Base-by-base conservation (phyloP, 352 stramenopile genomes). In the Blastocystis sp. region DNA sequence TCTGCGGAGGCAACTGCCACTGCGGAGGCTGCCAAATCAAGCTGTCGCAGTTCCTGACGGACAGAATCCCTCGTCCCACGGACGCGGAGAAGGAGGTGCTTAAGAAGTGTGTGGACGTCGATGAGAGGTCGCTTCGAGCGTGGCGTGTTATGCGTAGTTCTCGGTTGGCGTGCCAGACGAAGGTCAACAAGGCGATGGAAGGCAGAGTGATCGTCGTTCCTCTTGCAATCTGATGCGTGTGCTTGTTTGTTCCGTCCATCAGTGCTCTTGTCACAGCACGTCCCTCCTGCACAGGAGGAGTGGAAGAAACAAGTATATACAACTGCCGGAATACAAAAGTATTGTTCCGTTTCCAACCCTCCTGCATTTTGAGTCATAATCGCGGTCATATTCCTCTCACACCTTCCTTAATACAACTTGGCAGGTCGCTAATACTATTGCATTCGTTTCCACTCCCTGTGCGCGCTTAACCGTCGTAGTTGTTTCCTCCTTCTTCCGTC, bases 21-120 rank as follows among this genome's bases (percentile, higher is more conserved):
- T 85, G 74, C 31, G 74, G 74, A 29, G 74, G 74, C 3, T 85
- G 74, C 31, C 74, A 85, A 1, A 85, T 85, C 74, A 85, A 85
- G 74, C 31, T 85, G 21, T 55, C 74, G 0, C 74, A 85, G 50
- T 51, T 16, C 24, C 21, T 85, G n/a, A 69, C 74, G 3, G 74
- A 85, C n/a, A 10, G 65, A 3, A 29, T 85, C 10, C 74, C 74
- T 29, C 35, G 60, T n/a, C 55, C 60, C n/a, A 70, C 41, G 10
- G 74, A 85, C 6, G 13, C 67, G 29, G 74, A 85, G 50, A 69
- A 55, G 35, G 60, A 85, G n/a, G 61, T 62, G 9, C 74, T 85
- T 31, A 85, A 85, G 74, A 85, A 85, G 29, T 61, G 74, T 45
- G 60, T 85, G 19, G 74, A 85, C 60, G 74, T 85, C 24, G 74